Conservation (phyloP, 2,329 filamentous ascomycete species). For the Fusarium subtropicale region DNA sequence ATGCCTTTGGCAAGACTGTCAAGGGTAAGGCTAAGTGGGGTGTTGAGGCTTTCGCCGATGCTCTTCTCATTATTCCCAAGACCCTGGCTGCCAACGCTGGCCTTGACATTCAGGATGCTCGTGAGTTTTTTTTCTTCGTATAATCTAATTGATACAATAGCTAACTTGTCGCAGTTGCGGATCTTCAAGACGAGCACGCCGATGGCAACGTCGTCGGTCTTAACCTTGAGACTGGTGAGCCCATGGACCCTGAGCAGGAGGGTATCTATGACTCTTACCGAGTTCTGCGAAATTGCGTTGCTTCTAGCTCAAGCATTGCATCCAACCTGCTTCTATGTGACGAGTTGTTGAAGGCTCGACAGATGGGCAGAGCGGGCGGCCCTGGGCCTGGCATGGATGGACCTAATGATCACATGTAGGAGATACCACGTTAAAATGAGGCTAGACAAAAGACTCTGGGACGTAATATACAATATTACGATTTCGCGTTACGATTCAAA, state of each 20-base stretch:
- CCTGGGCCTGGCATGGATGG: conserved; percentile 75
- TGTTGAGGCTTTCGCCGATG: conserved; percentile 94
- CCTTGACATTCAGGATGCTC: conserved; percentile 94
- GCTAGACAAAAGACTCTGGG: conserved; percentile 54
- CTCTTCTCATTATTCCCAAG: conserved; percentile 95
- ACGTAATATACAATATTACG: conserved; percentile 44
- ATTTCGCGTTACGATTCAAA: conserved; percentile 19
- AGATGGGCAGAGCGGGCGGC: conserved; percentile 80
- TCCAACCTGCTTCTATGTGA: conserved; percentile 96
- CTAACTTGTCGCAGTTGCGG: conserved; percentile 71
- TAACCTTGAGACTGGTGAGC: conserved; percentile 85
- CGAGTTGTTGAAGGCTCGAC: conserved; percentile 95
- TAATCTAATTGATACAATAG: conserved; percentile 5
- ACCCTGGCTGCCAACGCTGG: conserved; percentile 95
- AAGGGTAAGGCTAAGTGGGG: conserved; percentile 99
- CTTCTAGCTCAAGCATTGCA: conserved; percentile 93
- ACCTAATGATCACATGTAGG: conserved; percentile 64
- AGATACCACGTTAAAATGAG: conserved; percentile 51
- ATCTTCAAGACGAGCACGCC: conserved; percentile 84
- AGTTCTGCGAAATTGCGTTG: conserved; percentile 91
- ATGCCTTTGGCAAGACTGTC: conserved; percentile 86
- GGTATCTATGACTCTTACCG: conserved; percentile 97
- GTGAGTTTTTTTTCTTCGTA: conserved; percentile 65
- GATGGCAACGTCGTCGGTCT: conserved; percentile 90
- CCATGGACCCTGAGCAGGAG: conserved; percentile 93